A percentile compares a stretch with the other conserved stretches of the same genome.
These are phyloP conservation scores for Chamaenerion angustifolium DNA, from an alignment of 345 rosid genomes.

Conservation along the genomic window DNA sequence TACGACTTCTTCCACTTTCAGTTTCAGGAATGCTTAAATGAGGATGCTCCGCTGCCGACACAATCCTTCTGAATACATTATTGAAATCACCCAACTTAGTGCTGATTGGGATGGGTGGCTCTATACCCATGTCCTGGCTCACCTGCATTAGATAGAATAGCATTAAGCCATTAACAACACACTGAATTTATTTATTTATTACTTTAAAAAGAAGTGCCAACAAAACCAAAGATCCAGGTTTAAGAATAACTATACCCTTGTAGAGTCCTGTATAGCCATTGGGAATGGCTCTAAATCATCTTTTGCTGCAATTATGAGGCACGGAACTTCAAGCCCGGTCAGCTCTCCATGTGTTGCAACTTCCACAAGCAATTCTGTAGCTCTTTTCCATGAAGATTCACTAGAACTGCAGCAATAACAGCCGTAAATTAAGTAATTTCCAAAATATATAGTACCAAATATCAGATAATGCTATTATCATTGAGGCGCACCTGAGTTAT, in stretches of 20 bases:
- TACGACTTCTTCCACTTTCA: conserved; percentile 88
- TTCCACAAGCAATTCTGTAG: conserved; percentile 80
- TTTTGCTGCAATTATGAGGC: conserved; percentile 89
- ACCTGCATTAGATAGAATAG: conserved; percentile 33
- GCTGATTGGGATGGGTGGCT: conserved; percentile 85
- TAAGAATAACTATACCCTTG: conserved; percentile 39
- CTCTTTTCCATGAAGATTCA: conserved; percentile 74
- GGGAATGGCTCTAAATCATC: conserved; percentile 92
- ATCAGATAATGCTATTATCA: no score
- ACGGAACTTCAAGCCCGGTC: conserved; percentile 89
- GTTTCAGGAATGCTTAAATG: conserved; percentile 99
- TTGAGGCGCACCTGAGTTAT: no score
- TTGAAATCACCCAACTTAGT: conserved; percentile 73
- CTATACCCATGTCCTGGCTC: conserved; percentile 95
- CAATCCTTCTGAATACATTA: conserved; percentile 61
- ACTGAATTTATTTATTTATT: no score
- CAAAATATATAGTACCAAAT: no score
- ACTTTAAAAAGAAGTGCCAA: no score
- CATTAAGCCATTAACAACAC: no score
- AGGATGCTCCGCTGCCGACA: conserved; percentile 81
- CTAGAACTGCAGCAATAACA: conserved; percentile 49
- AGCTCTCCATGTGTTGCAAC: conserved; percentile 84
- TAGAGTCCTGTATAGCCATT: conserved; percentile 85
- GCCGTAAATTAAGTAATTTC: no score
- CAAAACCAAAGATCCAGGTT: no score